A percentile compares a stretch with the other conserved stretches of the same genome.
phyloP scores from a whole-genome alignment of 2,329 filamentous ascomycete genomes.

The Aspergillus viridinutans region DNA sequence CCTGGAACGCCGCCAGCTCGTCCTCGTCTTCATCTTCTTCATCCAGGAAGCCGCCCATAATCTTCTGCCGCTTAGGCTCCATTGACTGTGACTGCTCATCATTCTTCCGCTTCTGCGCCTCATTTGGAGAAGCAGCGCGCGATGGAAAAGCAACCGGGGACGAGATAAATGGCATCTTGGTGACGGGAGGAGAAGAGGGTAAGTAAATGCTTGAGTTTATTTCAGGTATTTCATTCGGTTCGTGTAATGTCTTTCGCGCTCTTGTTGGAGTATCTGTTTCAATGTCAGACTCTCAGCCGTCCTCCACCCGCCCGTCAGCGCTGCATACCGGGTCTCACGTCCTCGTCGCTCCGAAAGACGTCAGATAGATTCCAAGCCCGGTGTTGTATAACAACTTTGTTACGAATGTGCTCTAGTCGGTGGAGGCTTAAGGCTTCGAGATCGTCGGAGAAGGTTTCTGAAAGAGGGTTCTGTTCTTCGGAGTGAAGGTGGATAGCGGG shows the following conservation, averaged over 20 bases:
- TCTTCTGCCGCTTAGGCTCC: conserved; percentile 39
- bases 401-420: conserved; percentile 31
- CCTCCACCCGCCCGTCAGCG: neutral
- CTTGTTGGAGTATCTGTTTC: conserved; percentile 37
- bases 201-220: conserved; percentile 15
- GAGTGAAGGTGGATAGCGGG: conserved; percentile 48
- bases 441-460: conserved; percentile 38
- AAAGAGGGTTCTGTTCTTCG: conserved; percentile 32
- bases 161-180: conserved; percentile 41
- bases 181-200: conserved; percentile 31
- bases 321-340: conserved; percentile 31
- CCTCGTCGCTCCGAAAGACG: conserved; percentile 42
- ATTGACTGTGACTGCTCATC: conserved; percentile 23
- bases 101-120: conserved; percentile 40
- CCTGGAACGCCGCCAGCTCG: conserved; percentile 23
- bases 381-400: conserved; percentile 41
- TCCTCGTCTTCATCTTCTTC: conserved; percentile 39
- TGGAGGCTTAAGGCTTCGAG: conserved; percentile 36
- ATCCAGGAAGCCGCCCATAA: conserved; percentile 40
- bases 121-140: conserved; percentile 32
- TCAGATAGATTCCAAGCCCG: conserved; percentile 41
- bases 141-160: conserved; percentile 35
- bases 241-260: conserved; percentile 10
- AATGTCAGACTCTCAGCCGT: conserved; percentile 2
- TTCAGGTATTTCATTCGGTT: conserved; percentile 10